phyloP scores from a whole-genome alignment of 2,329 filamentous ascomycete genomes.

The Arthrobotrys pseudoclavata region DNA sequence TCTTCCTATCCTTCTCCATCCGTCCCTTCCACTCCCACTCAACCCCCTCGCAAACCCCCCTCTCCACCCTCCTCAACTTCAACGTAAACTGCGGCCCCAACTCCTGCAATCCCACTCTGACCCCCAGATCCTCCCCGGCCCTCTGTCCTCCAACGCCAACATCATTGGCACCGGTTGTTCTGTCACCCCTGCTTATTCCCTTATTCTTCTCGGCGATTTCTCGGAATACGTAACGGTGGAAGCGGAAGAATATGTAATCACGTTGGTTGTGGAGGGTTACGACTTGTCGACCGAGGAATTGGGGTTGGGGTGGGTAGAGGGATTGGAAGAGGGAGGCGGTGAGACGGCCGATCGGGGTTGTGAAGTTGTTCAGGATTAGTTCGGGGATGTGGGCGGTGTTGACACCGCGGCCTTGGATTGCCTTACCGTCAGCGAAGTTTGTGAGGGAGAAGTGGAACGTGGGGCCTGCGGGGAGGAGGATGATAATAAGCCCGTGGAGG shows the following conservation, averaged over 20 bases:
- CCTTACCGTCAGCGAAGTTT: conserved; percentile 90
- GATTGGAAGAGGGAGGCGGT: conserved; percentile 86
- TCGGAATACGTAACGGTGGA: conserved; percentile 92
- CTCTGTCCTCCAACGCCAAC: conserved; percentile 72
- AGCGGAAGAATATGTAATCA: conserved; percentile 92
- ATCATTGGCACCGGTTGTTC: conserved; percentile 76
- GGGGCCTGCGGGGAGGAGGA: conserved; percentile 85
- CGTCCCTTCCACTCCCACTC: conserved; percentile 97
- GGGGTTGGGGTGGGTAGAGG: conserved; percentile 83
- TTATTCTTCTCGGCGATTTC: conserved; percentile 68
- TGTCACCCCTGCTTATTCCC: conserved; percentile 58
- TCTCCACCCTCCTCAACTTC: conserved; percentile 90
- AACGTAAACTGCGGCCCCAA: conserved; percentile 85
- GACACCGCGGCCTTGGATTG: conserved; percentile 89
- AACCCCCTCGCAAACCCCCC: conserved; percentile 83
- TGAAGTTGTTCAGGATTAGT: conserved; percentile 92
- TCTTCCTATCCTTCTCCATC: conserved; percentile 93
- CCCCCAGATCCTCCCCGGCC: conserved; percentile 78
- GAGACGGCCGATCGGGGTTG: conserved; percentile 88
- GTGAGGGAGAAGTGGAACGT: conserved; percentile 93
- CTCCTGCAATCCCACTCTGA: conserved; percentile 90
- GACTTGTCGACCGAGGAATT: conserved; percentile 87
- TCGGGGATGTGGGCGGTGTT: conserved; percentile 92
- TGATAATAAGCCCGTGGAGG: conserved; percentile 83
- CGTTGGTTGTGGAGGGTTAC: conserved; percentile 94